Base-by-base conservation (phyloP, 371 early-diverging fungal genomes). In the Phascolomyces articulosus region DNA sequence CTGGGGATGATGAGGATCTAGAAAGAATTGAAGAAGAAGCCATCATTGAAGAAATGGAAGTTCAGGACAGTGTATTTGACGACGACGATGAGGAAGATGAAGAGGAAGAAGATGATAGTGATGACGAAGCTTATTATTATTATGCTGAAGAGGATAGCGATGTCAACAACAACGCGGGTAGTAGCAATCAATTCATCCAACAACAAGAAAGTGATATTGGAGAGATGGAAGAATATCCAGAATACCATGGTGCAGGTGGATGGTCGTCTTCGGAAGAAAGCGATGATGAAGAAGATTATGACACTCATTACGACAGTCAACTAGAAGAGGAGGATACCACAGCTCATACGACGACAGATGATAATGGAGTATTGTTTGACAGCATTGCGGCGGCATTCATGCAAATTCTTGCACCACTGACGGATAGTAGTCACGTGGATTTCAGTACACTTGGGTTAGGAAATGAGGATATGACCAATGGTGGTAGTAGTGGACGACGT, bases 1-100 rank as follows among this genome's bases (percentile, higher is more conserved):
- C 77, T 2, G 83, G 74, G 10, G 82, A 79, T 27, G 77, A 78
- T 58, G 80, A 78, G 24, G 73, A 76, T 47, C 67, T 78, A 20
- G 83, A 82, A 55, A 59, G 69, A 29, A 72, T 67, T 40, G 80
- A 82, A 60, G 78, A 79, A 62, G 62, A 60, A 49, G 74, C 77
- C 0, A 72, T 79, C 20, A 81, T 78, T 53, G 63, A 69, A n/a
- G 78, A 80, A 8, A 47, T 75, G 38, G 28, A 62, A 48, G 64
- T 65, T 6, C 60, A 70, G 34, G 64, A 62, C 15, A 47, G 18
- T 34, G 29, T 58, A 16, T 0, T 47, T 47, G 16, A 58, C 51
- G 7, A 60, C 62, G 24, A 55, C 57, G 1, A 53, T 61, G 44
- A 73, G 71, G 28, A 2, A 9, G 34, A 81, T 29, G 65, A 68